These are phyloP conservation scores for Paramecium bursaria DNA, from an alignment of 73 alveolate species.

Conservation along the genomic window DNA sequence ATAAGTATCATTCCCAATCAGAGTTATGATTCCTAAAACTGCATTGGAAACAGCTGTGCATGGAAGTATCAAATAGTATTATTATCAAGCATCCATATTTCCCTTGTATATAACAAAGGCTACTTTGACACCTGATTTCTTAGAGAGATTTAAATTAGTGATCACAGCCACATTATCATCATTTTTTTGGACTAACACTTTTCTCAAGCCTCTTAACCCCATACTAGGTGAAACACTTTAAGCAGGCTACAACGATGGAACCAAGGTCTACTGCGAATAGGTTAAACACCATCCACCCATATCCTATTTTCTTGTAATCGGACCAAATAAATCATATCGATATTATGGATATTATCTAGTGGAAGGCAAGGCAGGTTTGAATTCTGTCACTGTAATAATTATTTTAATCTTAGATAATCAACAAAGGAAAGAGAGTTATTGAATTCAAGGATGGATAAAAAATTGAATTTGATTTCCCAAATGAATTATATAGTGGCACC, in stretches of 20 bases:
- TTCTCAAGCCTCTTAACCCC: conserved; percentile 93
- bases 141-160: conserved; percentile 81
- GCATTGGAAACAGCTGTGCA: conserved; percentile 76
- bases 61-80: conserved; percentile 22
- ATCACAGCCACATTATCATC: conserved; percentile 75
- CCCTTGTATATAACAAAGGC: conserved; percentile 84
- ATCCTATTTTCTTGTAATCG: conserved; percentile 72
- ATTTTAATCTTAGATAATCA: conserved; percentile 51
- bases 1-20: conserved; percentile 82
- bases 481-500: conserved; percentile 81
- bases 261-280: conserved; percentile 94
- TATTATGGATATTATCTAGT: conserved; percentile 76
- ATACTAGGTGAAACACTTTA: conserved; percentile 97
- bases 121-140: conserved; percentile 77
- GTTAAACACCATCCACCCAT: conserved; percentile 96
- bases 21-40: conserved; percentile 81
- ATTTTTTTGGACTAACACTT: conserved; percentile 75
- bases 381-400: conserved; percentile 75
- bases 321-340: conserved; percentile 78
- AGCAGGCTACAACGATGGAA: conserved; percentile 94
- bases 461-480: conserved; percentile 70
- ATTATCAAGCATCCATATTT: conserved; percentile 58
- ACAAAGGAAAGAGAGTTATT: conserved; percentile 78
- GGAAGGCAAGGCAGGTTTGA: conserved; percentile 86
- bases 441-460: conserved; percentile 82